Conservation (phyloP, 371 early-diverging fungal genomes). For the Phascolomyces articulosus region DNA sequence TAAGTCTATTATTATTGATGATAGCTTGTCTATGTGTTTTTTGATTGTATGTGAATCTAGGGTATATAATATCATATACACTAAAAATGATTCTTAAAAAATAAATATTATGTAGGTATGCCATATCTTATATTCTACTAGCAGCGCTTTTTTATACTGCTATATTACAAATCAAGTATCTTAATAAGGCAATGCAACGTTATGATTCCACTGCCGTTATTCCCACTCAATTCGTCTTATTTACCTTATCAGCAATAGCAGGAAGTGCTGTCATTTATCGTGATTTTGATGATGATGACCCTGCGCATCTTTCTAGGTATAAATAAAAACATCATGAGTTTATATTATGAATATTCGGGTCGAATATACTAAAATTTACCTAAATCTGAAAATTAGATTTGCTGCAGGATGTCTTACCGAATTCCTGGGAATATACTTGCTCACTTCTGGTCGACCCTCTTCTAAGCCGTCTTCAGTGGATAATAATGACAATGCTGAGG, state of each 20-base stretch:
- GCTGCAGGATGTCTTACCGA: conserved; percentile 65
- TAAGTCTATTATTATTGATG: conserved; percentile 18
- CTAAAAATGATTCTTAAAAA: not conserved
- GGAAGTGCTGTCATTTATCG: conserved; percentile 74
- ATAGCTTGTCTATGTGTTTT: too few relatives aligned
- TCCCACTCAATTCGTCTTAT: conserved; percentile 81
- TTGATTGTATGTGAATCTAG: not conserved
- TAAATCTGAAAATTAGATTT: conserved; percentile 45
- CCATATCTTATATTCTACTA: conserved; percentile 68
- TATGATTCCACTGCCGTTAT: conserved; percentile 79
- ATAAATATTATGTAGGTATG: conserved; percentile 34
- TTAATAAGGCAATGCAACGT: conserved; percentile 70
- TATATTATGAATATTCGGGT: too few relatives aligned
- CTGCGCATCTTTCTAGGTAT: conserved; percentile 18
- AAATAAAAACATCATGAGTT: too few relatives aligned
- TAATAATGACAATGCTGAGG: not conserved
- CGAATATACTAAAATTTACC: too few relatives aligned
- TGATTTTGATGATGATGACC: conserved; percentile 61
- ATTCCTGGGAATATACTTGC: conserved; percentile 73
- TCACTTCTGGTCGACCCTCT: conserved; percentile 55
- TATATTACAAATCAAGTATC: conserved; percentile 71
- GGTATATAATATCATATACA: too few relatives aligned
- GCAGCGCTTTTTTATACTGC: conserved; percentile 67
- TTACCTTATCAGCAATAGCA: conserved; percentile 75
- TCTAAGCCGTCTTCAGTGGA: not conserved